Evolutionary conservation across 78 protist genomes (phyloP).

Genomic region (Protostelium mycophagum): DNA sequence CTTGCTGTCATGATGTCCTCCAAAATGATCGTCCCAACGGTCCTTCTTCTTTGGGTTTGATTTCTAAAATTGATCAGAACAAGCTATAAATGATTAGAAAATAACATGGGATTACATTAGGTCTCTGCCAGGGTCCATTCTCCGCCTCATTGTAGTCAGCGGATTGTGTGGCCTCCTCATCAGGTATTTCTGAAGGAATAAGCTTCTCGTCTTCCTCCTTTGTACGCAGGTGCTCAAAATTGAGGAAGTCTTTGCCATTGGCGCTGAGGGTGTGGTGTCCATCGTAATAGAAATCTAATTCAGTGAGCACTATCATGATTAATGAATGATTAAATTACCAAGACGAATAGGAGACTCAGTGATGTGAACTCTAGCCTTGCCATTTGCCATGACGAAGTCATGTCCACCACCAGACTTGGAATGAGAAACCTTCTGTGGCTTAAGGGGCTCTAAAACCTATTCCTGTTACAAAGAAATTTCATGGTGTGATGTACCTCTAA

Average conservation of each 20-base stretch:
- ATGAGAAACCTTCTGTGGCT: neutral
- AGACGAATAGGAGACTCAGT: slow-evolving; percentile 7
- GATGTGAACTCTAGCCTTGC: neutral
- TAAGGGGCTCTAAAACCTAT: slow-evolving; percentile 14
- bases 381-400: neutral
- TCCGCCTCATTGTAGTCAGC: neutral
- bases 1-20: slow-evolving; percentile 45
- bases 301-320: slow-evolving; percentile 3
- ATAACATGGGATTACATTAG: neutral
- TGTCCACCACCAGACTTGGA: neutral
- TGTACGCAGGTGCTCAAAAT: slow-evolving; percentile 39
- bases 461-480: slow-evolving; percentile 12
- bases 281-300: slow-evolving; percentile 28
- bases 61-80: too few species aligned
- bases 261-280: slow-evolving; percentile 29
- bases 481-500: neutral
- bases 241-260: slow-evolving; percentile 10
- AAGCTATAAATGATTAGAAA: too few species aligned
- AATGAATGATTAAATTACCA: slow-evolving; percentile 3
- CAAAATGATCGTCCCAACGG: slow-evolving; percentile 52
- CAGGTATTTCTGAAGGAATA: neutral
- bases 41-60: neutral
- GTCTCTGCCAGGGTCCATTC: slow-evolving; percentile 8
- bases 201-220: slow-evolving; percentile 6
- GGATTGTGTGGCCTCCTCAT: slow-evolving; percentile 12